phyloP scores from a whole-genome alignment of 768 basidiomycete species.

The Amanita pallidorosea region DNA sequence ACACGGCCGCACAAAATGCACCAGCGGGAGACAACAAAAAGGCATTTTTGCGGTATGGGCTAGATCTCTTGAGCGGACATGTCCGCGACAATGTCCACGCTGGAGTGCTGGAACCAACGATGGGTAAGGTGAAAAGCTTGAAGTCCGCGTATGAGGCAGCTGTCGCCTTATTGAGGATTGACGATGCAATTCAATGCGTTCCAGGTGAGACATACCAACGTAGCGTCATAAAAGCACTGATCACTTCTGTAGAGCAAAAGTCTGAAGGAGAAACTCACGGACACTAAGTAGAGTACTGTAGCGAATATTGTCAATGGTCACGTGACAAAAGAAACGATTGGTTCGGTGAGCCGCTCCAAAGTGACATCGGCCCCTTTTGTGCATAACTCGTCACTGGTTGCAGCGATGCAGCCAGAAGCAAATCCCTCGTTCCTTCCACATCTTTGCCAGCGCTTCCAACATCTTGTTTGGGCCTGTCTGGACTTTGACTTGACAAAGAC shows the following conservation, averaged over 20 bases:
- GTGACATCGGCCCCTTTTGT: not conserved
- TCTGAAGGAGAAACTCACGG: constrained; percentile 65
- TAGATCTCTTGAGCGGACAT: constrained; percentile 90
- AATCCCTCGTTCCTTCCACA: constrained; percentile 38
- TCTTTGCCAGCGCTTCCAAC: constrained; percentile 58
- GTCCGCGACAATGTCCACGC: constrained; percentile 91
- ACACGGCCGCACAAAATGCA: constrained; percentile 93
- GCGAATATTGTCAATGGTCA: not conserved
- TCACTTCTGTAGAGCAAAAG: constrained; percentile 45
- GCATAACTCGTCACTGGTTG: not conserved
- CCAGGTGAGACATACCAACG: constrained; percentile 45
- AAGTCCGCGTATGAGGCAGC: constrained; percentile 97
- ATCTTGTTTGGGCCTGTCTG: constrained; percentile 75
- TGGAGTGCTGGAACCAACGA: constrained; percentile 91
- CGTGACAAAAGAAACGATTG: not conserved
- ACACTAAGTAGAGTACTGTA: constrained; percentile 30
- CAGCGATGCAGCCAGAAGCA: constrained; percentile 47
- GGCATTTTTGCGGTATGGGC: constrained; percentile 80
- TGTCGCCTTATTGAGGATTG: constrained; percentile 88
- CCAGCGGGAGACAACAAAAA: constrained; percentile 88
- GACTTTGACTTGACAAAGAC: constrained; percentile 71
- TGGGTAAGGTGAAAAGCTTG: constrained; percentile 94
- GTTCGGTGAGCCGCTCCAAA: not conserved
- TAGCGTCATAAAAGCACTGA: not conserved
- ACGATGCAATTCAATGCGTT: constrained; percentile 89